Conservation (phyloP, 2,329 filamentous ascomycete genomes). For the Diaporthe vexans region DNA sequence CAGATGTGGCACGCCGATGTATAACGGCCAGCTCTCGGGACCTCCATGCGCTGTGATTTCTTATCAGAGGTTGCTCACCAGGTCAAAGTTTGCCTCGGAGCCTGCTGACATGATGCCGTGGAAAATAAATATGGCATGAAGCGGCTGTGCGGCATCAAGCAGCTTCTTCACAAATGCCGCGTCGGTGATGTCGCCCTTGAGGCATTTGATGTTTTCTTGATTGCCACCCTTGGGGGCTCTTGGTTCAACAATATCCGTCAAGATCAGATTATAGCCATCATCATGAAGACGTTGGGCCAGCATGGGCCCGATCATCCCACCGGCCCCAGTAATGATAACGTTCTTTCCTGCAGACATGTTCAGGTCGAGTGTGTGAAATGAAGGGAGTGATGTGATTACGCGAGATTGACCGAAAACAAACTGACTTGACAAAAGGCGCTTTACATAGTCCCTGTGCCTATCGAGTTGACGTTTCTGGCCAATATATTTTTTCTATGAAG, state of each 20-base stretch:
- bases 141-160: slow-evolving; percentile 58
- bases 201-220: slow-evolving; percentile 62
- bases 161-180: slow-evolving; percentile 54
- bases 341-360: slow-evolving; percentile 40
- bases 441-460: neutral
- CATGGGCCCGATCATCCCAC: slow-evolving; percentile 53
- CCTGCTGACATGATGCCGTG: slow-evolving; percentile 78
- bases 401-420: neutral
- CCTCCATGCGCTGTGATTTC: too few relatives aligned
- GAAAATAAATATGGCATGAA: slow-evolving; percentile 71
- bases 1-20: neutral
- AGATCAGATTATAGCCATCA: slow-evolving; percentile 54
- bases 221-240: slow-evolving; percentile 62
- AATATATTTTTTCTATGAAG: neutral
- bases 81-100: slow-evolving; percentile 71
- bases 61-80: slow-evolving; percentile 46
- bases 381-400: neutral
- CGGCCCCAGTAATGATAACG: slow-evolving; percentile 54
- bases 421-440: neutral
- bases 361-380: neutral
- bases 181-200: slow-evolving; percentile 64
- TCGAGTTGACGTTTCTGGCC: neutral
- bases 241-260: slow-evolving; percentile 69
- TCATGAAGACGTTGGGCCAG: slow-evolving; percentile 58
- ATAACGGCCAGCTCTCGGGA: neutral